phyloP scores from a whole-genome alignment of 257 asterid species.

The Mentha longifolia region DNA sequence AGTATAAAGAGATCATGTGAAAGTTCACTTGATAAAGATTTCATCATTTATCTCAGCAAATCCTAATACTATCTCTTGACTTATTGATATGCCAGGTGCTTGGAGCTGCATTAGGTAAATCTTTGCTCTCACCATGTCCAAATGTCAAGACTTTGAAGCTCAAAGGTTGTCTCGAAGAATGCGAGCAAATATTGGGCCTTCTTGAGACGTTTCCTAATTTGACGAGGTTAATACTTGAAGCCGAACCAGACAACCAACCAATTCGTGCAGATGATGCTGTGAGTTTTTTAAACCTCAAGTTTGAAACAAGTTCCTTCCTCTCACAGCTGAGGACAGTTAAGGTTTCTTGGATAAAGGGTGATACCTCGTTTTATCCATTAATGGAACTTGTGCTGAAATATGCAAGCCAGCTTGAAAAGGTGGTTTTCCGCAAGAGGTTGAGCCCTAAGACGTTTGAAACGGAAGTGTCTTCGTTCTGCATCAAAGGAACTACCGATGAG shows the following conservation, averaged over 20 bases:
- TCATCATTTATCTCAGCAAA: too few relatives aligned
- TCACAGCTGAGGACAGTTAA: neutral
- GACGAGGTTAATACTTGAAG: neutral
- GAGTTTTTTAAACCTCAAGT: neutral
- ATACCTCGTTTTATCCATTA: neutral
- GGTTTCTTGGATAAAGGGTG: neutral
- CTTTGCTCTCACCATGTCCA: neutral
- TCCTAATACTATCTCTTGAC: neutral
- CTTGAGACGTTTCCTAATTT: conserved; percentile 1
- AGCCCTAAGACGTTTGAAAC: too few relatives aligned
- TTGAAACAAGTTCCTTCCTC: neutral
- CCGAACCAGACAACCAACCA: neutral
- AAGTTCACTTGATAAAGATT: too few relatives aligned
- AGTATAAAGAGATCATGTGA: neutral
- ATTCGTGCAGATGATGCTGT: neutral
- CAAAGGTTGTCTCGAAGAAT: neutral
- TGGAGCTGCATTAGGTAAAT: neutral
- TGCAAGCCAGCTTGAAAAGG: neutral
- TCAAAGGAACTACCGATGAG: neutral
- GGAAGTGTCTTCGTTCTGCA: neutral
- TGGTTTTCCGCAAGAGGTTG: neutral
- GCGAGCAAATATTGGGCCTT: neutral
- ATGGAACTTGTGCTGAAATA: neutral
- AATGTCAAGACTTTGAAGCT: neutral
- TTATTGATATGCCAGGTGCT: neutral